Conservation (phyloP, 2,329 filamentous ascomycete species). For the Mariannaea elegans region DNA sequence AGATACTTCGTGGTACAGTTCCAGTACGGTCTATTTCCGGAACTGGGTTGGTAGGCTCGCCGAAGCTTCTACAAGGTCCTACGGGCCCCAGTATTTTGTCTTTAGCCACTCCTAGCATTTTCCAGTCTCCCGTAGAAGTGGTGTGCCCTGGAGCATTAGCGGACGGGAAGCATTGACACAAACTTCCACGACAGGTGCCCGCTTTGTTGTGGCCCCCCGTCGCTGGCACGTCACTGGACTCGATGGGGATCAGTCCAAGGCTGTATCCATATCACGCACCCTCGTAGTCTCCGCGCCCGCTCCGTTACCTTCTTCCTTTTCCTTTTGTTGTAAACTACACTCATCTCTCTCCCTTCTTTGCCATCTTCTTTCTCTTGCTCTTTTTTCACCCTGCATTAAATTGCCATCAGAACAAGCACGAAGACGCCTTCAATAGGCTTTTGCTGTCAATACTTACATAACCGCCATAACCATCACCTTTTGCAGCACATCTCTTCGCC, state of each 20-base stretch:
- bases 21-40: no score
- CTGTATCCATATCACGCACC: conserved; percentile 31
- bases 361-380: conserved; percentile 21
- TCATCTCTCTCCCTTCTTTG: conserved; percentile 23
- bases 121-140: conserved; percentile 25
- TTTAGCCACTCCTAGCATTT: conserved; percentile 21
- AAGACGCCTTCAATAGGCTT: not conserved
- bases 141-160: conserved; percentile 20
- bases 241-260: not conserved
- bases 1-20: no score
- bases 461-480: not conserved
- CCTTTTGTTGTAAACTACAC: conserved; percentile 26
- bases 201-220: not conserved
- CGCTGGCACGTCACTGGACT: conserved; percentile 34
- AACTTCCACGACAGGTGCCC: conserved; percentile 23
- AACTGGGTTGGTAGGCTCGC: conserved; percentile 1
- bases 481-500: not conserved
- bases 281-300: conserved; percentile 13
- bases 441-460: not conserved
- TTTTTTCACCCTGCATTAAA: conserved; percentile 11
- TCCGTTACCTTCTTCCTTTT: conserved; percentile 30
- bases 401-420: conserved; percentile 5
- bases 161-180: conserved; percentile 27
- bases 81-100: conserved; percentile 34
- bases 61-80: conserved; percentile 48